Conservation (phyloP, 139 green algal species). For the Pycnococcus provasolii region DNA sequence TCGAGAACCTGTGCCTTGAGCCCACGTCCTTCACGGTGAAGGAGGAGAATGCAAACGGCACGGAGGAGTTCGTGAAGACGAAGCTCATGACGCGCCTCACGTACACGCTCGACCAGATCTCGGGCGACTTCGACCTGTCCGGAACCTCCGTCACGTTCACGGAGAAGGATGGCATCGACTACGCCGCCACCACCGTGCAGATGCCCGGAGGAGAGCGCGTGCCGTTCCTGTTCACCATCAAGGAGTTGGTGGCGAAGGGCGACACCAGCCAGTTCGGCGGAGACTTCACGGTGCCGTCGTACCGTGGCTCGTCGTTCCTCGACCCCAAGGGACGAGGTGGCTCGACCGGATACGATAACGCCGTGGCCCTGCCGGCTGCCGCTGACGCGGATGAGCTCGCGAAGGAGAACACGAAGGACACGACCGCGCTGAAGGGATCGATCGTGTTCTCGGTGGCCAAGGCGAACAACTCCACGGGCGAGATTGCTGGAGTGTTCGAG, state of each 20-base stretch:
- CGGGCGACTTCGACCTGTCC: slow-evolving; percentile 59
- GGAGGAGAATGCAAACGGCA: slow-evolving; percentile 41
- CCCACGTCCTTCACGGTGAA: slow-evolving; percentile 68
- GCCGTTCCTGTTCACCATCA: slow-evolving; percentile 98
- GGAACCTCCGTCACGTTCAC: slow-evolving; percentile 75
- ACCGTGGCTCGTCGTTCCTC: slow-evolving; percentile 95
- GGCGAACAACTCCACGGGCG: slow-evolving; percentile 72
- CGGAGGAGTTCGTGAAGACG: slow-evolving; percentile 86
- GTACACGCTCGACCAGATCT: slow-evolving; percentile 89
- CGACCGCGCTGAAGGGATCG: slow-evolving; percentile 64
- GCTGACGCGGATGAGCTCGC: slow-evolving; percentile 72
- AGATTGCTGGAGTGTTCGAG: slow-evolving; percentile 97
- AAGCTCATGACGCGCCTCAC: slow-evolving; percentile 98
- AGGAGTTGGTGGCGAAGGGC: slow-evolving; percentile 88
- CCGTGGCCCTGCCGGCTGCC: slow-evolving; percentile 81
- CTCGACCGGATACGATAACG: slow-evolving; percentile 90
- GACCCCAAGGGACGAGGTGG: slow-evolving; percentile 98
- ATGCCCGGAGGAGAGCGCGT: slow-evolving; percentile 95
- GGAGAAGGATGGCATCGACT: slow-evolving; percentile 98
- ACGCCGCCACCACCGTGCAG: slow-evolving; percentile 91
- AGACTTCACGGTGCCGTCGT: slow-evolving; percentile 94
- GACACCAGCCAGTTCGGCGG: slow-evolving; percentile 72
- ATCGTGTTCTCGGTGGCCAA: slow-evolving; percentile 89
- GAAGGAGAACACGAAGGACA: slow-evolving; percentile 94
- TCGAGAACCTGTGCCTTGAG: slow-evolving; percentile 97